These are phyloP conservation scores for Aspergillus coremiiformis DNA, from an alignment of 495 filamentous ascomycete genomes.

Conservation along the genomic window DNA sequence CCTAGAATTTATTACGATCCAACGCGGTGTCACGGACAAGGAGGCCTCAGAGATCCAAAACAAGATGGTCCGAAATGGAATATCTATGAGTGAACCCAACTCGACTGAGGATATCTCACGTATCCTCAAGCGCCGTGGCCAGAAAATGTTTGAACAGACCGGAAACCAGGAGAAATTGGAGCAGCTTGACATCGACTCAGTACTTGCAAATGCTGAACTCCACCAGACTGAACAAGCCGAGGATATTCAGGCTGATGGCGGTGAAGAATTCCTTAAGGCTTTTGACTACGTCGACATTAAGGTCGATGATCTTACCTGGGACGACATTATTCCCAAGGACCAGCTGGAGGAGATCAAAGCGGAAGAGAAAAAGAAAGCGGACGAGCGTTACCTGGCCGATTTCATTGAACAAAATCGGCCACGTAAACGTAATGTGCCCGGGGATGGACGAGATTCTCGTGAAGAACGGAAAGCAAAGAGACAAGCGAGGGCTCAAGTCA, in stretches of 20 bases:
- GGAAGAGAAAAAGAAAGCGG: conserved; percentile 74
- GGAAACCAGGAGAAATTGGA: conserved; percentile 94
- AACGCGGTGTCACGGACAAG: conserved; percentile 89
- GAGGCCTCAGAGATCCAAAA: conserved; percentile 65
- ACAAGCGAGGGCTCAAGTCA: conserved; percentile 68
- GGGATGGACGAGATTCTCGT: conserved; percentile 59
- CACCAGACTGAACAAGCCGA: conserved; percentile 88
- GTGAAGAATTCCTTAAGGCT: conserved; percentile 85
- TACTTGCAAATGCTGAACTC: conserved; percentile 91
- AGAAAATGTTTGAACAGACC: conserved; percentile 95
- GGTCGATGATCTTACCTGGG: conserved; percentile 88
- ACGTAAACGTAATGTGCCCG: conserved; percentile 67
- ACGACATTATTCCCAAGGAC: conserved; percentile 94
- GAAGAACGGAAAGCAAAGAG: conserved; percentile 92
- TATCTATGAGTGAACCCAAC: conserved; percentile 59
- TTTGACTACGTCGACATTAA: conserved; percentile 91
- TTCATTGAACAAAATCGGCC: conserved; percentile 82
- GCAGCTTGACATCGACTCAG: conserved; percentile 96
- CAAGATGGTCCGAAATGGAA: conserved; percentile 50
- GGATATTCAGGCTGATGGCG: conserved; percentile 83
- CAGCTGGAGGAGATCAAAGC: conserved; percentile 80
- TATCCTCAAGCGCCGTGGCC: conserved; percentile 85
- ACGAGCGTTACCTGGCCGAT: conserved; percentile 74
- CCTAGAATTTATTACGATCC: conserved; percentile 97
- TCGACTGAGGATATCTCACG: conserved; percentile 86